Conservation (phyloP, 306 rosid genomes). For the Oxytropis ochrocephala region DNA sequence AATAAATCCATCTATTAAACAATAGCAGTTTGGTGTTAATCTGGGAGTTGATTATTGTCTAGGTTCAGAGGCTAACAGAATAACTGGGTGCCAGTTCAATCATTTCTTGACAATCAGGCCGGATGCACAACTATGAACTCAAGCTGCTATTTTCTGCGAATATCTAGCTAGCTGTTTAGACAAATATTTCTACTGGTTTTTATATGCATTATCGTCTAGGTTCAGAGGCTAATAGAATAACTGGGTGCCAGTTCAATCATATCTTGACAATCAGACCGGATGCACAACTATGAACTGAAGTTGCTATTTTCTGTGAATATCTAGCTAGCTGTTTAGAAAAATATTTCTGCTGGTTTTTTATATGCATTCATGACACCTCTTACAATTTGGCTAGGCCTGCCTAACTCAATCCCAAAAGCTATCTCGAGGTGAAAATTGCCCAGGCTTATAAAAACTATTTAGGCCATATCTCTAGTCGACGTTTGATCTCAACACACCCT, state of each 20-base stretch:
- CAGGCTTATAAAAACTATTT: too few relatives aligned
- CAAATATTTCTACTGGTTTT: not conserved
- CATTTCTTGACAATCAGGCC: conserved; percentile 6
- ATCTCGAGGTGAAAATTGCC: too few relatives aligned
- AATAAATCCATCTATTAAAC: conserved; percentile 19
- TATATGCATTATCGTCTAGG: not conserved
- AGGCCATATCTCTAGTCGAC: too few relatives aligned
- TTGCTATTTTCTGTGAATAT: conserved; percentile 4
- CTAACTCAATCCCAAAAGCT: not conserved
- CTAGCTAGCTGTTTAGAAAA: not conserved
- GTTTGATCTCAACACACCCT: too few relatives aligned
- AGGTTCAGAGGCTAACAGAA: not conserved
- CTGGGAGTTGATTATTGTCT: not conserved
- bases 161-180: not conserved
- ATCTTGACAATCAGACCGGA: conserved; percentile 8
- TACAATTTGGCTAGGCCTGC: too few relatives aligned
- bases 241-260: conserved; percentile 15
- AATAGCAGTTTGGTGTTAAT: not conserved
- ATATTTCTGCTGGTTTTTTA: not conserved
- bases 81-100: conserved; percentile 18
- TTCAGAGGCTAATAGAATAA: not conserved
- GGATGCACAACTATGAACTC: conserved; percentile 13
- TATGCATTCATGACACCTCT: conserved; percentile 3
- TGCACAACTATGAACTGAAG: conserved; percentile 10
- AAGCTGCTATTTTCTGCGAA: conserved; percentile 5